phyloP scores from a whole-genome alignment of 2,329 filamentous ascomycete species.

The Triangularia verruculosa region DNA sequence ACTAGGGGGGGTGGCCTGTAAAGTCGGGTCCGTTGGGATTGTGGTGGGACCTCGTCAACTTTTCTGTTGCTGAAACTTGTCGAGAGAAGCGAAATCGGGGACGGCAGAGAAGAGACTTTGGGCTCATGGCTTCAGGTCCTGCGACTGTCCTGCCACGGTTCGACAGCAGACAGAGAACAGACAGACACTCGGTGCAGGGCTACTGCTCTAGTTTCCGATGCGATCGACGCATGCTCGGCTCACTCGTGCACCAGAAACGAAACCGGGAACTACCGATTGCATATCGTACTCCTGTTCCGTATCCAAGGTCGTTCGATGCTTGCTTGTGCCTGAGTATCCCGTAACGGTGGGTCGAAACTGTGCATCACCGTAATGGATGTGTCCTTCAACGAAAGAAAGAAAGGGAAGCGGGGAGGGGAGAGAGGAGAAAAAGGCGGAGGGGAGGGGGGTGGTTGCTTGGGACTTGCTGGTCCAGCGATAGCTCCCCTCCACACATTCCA shows the following conservation, averaged over 20 bases:
- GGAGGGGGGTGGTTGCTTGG: background rate
- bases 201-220: background rate
- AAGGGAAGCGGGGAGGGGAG: background rate
- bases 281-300: background rate
- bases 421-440: conserved; percentile 2
- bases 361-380: background rate
- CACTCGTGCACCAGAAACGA: background rate
- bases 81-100: background rate
- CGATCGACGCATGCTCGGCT: conserved; percentile 1
- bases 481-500: conserved; percentile 10
- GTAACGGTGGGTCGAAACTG: background rate
- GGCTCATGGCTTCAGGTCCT: background rate
- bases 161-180: too few relatives aligned
- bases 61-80: conserved; percentile 6
- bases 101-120: background rate
- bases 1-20: conserved; percentile 7
- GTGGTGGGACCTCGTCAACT: conserved; percentile 8
- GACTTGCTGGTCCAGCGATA: conserved; percentile 13
- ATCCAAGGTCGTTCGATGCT: background rate
- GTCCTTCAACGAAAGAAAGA: background rate
- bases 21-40: conserved; percentile 20
- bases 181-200: too few relatives aligned
- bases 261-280: background rate
- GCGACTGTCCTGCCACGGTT: background rate
- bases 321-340: background rate